Conservation (phyloP, 192 early-diverging fungal genomes). For the Backusella sp. region DNA sequence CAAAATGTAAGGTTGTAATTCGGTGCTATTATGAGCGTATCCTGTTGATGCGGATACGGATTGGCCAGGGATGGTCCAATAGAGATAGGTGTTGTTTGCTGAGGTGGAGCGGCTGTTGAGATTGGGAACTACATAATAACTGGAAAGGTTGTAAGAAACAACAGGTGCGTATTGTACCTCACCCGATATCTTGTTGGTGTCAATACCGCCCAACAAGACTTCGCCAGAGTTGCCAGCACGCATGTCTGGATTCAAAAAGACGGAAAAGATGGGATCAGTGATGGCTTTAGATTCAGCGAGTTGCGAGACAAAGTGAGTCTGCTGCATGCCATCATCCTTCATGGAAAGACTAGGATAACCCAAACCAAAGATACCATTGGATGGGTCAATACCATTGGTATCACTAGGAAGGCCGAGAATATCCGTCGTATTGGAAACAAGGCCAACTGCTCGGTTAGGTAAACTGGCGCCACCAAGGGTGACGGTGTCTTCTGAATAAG, state of each 20-base stretch:
- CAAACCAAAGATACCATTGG: slow-evolving; percentile 37
- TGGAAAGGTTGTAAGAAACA: slow-evolving; percentile 5
- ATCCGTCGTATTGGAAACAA: slow-evolving; percentile 20
- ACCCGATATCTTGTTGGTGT: slow-evolving; percentile 37
- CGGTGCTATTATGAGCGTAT: background rate
- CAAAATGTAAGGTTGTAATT: slow-evolving; percentile 12
- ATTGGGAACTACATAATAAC: background rate
- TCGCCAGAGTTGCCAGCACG: slow-evolving; percentile 28
- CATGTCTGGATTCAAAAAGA: slow-evolving; percentile 16
- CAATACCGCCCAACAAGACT: slow-evolving; percentile 48
- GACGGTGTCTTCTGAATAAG: slow-evolving; percentile 29
- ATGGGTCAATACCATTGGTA: background rate
- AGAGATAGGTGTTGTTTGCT: slow-evolving; percentile 7
- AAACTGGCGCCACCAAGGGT: slow-evolving; percentile 15
- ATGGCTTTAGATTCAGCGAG: slow-evolving; percentile 13
- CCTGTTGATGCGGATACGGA: background rate
- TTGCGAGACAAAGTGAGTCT: slow-evolving; percentile 13
- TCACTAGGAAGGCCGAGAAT: slow-evolving; percentile 6
- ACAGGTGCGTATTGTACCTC: slow-evolving; percentile 40
- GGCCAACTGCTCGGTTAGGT: slow-evolving; percentile 22
- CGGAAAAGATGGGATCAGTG: slow-evolving; percentile 20
- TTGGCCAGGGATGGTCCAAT: slow-evolving; percentile 26
- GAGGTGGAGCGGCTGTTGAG: background rate
- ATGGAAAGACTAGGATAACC: slow-evolving; percentile 24
- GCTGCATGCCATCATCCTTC: background rate